phyloP scores from a whole-genome alignment of 257 asterid genomes.

The Solanum sitiens region DNA sequence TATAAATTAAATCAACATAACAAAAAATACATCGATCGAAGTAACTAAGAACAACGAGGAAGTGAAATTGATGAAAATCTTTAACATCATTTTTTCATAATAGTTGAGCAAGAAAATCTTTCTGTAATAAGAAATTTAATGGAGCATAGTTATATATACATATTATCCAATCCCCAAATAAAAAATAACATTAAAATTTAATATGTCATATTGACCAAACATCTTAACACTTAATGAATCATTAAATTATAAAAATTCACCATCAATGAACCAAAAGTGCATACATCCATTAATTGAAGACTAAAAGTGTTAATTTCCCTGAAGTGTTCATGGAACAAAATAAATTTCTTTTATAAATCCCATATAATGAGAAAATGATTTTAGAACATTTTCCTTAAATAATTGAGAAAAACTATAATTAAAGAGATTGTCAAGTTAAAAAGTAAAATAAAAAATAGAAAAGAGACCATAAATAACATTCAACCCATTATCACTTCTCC shows the following conservation, averaged over 20 bases:
- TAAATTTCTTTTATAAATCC: neutral
- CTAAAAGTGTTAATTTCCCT: too few species aligned
- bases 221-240: too few species aligned
- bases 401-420: neutral
- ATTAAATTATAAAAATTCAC: too few species aligned
- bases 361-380: neutral
- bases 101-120: neutral
- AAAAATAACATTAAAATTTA: neutral
- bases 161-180: neutral
- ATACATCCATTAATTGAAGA: too few species aligned
- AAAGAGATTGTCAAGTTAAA: neutral
- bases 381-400: neutral
- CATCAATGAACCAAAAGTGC: too few species aligned
- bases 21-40: neutral
- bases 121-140: neutral
- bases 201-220: neutral
- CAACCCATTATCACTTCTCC: neutral
- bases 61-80: neutral
- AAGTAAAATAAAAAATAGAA: neutral
- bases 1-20: neutral
- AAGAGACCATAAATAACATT: neutral
- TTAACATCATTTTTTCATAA: neutral
- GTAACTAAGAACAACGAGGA: neutral
- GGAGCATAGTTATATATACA: neutral
- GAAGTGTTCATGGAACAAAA: too few species aligned